A percentile compares a stretch with the other conserved stretches of the same genome.
phyloP scores from a whole-genome alignment of 495 filamentous ascomycete genomes.

The Cladorrhinum samala region DNA sequence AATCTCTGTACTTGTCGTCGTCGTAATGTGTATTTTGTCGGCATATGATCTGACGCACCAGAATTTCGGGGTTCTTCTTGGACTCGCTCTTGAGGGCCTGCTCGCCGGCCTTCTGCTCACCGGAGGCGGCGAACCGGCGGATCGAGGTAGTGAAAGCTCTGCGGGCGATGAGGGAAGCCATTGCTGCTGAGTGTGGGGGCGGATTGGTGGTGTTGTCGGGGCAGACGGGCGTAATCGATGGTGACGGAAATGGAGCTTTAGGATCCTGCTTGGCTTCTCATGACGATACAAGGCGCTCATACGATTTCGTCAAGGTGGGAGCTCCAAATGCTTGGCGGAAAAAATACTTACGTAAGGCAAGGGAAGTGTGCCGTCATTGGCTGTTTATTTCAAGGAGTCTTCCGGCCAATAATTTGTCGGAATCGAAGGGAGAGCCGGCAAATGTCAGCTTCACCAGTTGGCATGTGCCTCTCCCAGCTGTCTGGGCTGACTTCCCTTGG shows the following conservation, averaged over 20 bases:
- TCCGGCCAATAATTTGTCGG: not conserved
- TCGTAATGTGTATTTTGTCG: not conserved
- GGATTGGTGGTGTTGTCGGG: not conserved
- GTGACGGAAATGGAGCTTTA: constrained; percentile 12
- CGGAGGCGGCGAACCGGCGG: constrained; percentile 35
- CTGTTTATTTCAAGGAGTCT: not conserved
- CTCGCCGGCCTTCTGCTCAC: constrained; percentile 18
- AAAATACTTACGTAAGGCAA: constrained; percentile 12
- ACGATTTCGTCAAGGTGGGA: constrained; percentile 17
- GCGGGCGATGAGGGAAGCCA: constrained; percentile 45
- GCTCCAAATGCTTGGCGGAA: constrained; percentile 11
- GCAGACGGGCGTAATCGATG: no score
- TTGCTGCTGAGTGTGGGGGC: constrained; percentile 20
- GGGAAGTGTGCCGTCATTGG: not conserved
- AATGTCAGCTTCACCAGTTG: no score
- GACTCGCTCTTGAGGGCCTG: constrained; percentile 40
- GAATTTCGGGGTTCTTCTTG: constrained; percentile 49
- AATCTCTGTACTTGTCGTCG: no score
- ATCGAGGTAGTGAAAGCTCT: constrained; percentile 42
- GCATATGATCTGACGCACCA: constrained; percentile 31
- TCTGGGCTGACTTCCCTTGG: no score
- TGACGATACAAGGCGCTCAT: constrained; percentile 11
- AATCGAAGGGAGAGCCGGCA: not conserved
- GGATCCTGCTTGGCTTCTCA: constrained; percentile 4
- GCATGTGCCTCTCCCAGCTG: no score